Percentiles rank a stretch among this genome's conserved stretches.
Evolutionary conservation across 2,329 filamentous ascomycete genomes (phyloP).

Genomic region (Tolypocladium endophyticum): DNA sequence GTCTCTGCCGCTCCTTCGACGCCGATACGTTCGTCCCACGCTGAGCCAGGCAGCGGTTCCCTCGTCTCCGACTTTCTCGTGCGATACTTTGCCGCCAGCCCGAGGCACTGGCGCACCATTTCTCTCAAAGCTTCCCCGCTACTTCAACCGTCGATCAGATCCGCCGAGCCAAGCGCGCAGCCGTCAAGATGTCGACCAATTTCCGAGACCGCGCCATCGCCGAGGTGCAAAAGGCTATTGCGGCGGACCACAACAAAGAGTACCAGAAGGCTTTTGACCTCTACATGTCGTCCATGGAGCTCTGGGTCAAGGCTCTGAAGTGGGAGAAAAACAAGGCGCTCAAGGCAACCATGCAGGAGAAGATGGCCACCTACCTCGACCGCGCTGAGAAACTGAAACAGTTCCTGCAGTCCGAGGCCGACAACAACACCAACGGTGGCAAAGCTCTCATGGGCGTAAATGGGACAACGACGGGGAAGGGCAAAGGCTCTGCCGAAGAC

Average conservation of each 20-base stretch:
- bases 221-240: slow-evolving; percentile 94
- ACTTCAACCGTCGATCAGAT: background rate
- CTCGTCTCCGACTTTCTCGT: background rate
- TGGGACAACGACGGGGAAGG: slow-evolving; percentile 52
- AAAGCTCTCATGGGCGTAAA: slow-evolving; percentile 57
- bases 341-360: slow-evolving; percentile 94
- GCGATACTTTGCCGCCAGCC: background rate
- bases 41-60: background rate
- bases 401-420: slow-evolving; percentile 68
- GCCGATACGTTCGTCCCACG: background rate
- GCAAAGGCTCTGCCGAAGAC: slow-evolving; percentile 60
- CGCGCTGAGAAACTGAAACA: slow-evolving; percentile 95
- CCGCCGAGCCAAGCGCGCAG: background rate
- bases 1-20: background rate
- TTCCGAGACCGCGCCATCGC: slow-evolving; percentile 96
- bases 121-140: background rate
- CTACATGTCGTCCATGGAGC: slow-evolving; percentile 91
- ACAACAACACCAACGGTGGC: slow-evolving; percentile 57
- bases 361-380: slow-evolving; percentile 96
- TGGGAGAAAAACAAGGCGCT: slow-evolving; percentile 98
- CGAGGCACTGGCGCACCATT: background rate
- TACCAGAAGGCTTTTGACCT: slow-evolving; percentile 95
- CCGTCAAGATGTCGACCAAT: slow-evolving; percentile 71
- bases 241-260: slow-evolving; percentile 86
- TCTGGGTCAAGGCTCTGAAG: slow-evolving; percentile 98